Evolutionary conservation across 306 rosid species (phyloP).

Genomic region (Phaseolus lunatus): DNA sequence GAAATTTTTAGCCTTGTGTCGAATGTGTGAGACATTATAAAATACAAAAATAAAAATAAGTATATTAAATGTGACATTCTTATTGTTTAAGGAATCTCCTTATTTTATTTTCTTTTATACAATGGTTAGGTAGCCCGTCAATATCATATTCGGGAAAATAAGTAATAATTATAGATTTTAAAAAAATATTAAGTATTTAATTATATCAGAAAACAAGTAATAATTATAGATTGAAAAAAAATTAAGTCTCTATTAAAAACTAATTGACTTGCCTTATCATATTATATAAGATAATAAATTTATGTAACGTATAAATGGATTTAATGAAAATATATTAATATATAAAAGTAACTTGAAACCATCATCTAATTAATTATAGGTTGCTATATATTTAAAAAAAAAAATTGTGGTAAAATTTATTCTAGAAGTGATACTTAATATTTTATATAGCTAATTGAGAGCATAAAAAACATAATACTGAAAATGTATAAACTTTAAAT

Average conservation of each 20-base stretch:
- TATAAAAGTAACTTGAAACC: not conserved
- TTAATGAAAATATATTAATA: not conserved
- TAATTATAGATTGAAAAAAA: too few relatives aligned
- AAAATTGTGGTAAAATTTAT: not conserved
- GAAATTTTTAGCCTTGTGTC: too few relatives aligned
- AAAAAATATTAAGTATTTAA: not conserved
- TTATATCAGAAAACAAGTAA: not conserved
- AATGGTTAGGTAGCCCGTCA: not conserved
- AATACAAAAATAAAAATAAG: not conserved
- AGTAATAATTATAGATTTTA: not conserved
- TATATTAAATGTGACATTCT: not conserved
- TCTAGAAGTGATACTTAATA: not conserved
- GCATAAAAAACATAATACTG: not conserved
- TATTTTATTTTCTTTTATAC: not conserved
- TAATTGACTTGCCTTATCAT: not conserved
- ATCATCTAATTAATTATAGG: not conserved
- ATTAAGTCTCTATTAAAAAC: not conserved
- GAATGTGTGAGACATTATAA: not conserved
- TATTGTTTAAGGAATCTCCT: not conserved
- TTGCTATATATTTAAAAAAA: not conserved
- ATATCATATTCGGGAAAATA: not conserved
- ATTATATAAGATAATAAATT: not conserved
- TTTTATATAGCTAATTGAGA: not conserved
- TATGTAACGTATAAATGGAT: not conserved
- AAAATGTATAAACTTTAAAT: not conserved